Evolutionary conservation across 2,329 filamentous ascomycete genomes (phyloP).

Genomic region (Domatiomyces catenatus): DNA sequence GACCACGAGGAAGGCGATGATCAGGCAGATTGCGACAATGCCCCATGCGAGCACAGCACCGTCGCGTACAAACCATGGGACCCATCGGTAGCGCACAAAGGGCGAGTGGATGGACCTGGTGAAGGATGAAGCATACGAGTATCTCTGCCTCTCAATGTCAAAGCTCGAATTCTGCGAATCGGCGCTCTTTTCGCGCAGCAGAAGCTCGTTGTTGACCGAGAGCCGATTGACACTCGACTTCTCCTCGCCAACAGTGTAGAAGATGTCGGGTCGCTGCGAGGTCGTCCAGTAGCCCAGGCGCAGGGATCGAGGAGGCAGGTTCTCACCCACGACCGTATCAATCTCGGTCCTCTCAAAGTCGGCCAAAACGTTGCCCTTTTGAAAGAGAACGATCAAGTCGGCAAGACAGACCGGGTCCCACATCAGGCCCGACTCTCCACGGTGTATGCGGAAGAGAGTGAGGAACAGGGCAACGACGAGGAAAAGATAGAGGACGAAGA

Average conservation of each 20-base stretch:
- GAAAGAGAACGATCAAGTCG: slow-evolving; percentile 62
- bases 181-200: slow-evolving; percentile 23
- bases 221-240: slow-evolving; percentile 37
- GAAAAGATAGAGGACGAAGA: slow-evolving; percentile 58
- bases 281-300: slow-evolving; percentile 77
- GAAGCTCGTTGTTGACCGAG: slow-evolving; percentile 33
- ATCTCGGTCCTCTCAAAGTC: slow-evolving; percentile 59
- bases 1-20: slow-evolving; percentile 58
- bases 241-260: slow-evolving; percentile 64
- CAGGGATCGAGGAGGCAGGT: slow-evolving; percentile 43
- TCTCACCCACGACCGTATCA: slow-evolving; percentile 31
- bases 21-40: slow-evolving; percentile 43
- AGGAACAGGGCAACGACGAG: slow-evolving; percentile 43
- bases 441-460: slow-evolving; percentile 49
- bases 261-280: slow-evolving; percentile 50
- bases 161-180: slow-evolving; percentile 19
- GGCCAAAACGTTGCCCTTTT: slow-evolving; percentile 60
- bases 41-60: slow-evolving; percentile 51
- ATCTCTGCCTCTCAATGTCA: slow-evolving; percentile 26
- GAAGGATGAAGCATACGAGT: slow-evolving; percentile 29
- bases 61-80: slow-evolving; percentile 62
- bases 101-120: slow-evolving; percentile 38
- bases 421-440: slow-evolving; percentile 55
- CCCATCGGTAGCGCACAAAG: slow-evolving; percentile 46
- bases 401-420: slow-evolving; percentile 77